Base-by-base conservation (phyloP, 257 asterid genomes). In the Primulina tabacum region DNA sequence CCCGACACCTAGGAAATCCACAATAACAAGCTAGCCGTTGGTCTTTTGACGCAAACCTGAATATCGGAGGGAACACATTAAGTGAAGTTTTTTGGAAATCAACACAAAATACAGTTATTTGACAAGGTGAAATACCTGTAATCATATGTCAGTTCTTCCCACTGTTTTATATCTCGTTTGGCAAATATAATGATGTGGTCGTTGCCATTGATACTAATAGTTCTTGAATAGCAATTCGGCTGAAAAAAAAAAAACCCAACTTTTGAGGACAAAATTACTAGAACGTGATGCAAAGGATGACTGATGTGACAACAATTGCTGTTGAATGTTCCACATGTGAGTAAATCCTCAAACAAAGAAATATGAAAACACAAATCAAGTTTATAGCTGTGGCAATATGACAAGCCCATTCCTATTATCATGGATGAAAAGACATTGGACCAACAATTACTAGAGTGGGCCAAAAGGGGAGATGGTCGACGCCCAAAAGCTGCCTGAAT, bases 201-300 rank as follows among this genome's bases (percentile, higher is more conserved):
- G 10, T 77, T 89, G 62, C 85, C 86, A n/a, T 77, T 79, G 69
- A 88, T 88, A 70, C 82, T 80, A 66, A 94, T 85, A 50, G 83
- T 90, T 70, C 99, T 85, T 2, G 99, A 94, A 75, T 94, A 91
- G 82, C 99, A 94, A 80, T 94, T 94, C 47, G 99, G 96, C 99
- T 94, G 97, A 73, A 75, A 78, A 52, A 21, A 21, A 21, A 21
- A 65, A 63, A 76, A 28, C 60, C 35, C 38, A 73, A n/a, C 59
- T 3, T 69, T 61, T 37, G 67, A 65, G 43, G 69, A 58, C 29
- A 35, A 38, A 18, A 50, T 59, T 26, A 63, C 12, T 61, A 33
- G 35, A n/a, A 40, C 43, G 29, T 7, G 43, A 58, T 73, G 10
- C 24, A 38, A 43, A 67, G 34, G 57, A 30, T 18, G 43, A 74